phyloP scores from a whole-genome alignment of 208 protist species.

The Novymonas esmeraldas region DNA sequence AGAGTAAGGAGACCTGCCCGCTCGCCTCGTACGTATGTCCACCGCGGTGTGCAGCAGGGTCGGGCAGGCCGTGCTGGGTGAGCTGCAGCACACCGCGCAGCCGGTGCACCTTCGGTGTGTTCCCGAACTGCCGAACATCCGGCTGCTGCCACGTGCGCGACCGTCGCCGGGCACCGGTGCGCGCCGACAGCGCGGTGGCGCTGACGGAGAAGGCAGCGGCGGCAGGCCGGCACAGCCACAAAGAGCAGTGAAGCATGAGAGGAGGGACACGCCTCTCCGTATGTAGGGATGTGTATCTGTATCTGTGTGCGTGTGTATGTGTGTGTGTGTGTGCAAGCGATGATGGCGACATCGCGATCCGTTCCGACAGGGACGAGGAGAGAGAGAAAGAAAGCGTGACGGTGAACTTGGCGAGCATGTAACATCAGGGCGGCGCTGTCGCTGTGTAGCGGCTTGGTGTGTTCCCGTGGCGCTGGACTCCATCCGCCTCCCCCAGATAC shows the following conservation, averaged over 20 bases:
- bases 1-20: constrained; percentile 53
- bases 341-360: too few species aligned
- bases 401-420: too few species aligned
- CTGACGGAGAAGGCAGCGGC: neutral
- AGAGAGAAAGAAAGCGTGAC: too few species aligned
- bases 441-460: too few species aligned
- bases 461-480: too few species aligned
- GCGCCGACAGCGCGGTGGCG: neutral
- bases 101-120: constrained; percentile 32
- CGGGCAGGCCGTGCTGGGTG: constrained; percentile 35
- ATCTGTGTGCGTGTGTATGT: neutral
- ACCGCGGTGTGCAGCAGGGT: constrained; percentile 33
- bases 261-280: neutral
- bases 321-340: neutral
- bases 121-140: constrained; percentile 18
- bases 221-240: constrained; percentile 25
- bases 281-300: too few species aligned
- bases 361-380: too few species aligned
- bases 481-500: too few species aligned
- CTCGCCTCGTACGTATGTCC: constrained; percentile 38
- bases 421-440: too few species aligned
- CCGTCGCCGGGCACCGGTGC: neutral
- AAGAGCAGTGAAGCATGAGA: constrained; percentile 21
- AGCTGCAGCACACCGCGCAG: constrained; percentile 42
- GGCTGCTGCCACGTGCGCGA: constrained; percentile 25